Evolutionary conservation across 2,329 filamentous ascomycete species (phyloP).

Genomic region (Dryadomyces quercivorus): DNA sequence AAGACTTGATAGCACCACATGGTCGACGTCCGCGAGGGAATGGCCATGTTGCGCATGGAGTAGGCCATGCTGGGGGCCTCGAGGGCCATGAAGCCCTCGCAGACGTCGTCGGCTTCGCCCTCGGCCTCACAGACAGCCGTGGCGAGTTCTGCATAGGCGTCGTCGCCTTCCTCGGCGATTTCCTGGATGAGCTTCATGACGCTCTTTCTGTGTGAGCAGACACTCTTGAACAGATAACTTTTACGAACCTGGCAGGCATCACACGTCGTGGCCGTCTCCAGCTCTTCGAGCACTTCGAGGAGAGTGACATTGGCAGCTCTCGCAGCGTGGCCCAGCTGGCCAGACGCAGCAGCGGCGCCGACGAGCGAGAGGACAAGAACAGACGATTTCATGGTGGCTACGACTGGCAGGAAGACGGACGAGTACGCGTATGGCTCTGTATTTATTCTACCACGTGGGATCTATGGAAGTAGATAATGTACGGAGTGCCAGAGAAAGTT

Average conservation of each 20-base stretch:
- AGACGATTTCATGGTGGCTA: too few species aligned
- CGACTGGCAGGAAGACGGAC: too few species aligned
- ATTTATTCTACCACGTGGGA: too few species aligned
- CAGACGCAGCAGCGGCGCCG: too few species aligned
- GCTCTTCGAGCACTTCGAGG: not conserved
- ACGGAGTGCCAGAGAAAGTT: too few species aligned
- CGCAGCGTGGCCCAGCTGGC: too few species aligned
- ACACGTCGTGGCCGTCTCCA: not conserved
- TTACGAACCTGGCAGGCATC: not conserved
- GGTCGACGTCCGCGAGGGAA: slow-evolving; percentile 36
- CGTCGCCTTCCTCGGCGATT: slow-evolving; percentile 21
- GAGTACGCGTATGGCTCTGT: too few species aligned
- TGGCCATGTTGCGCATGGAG: slow-evolving; percentile 30
- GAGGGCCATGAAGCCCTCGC: slow-evolving; percentile 34
- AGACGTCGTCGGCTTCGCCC: slow-evolving; percentile 42
- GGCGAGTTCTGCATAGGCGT: slow-evolving; percentile 16
- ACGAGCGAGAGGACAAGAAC: too few species aligned
- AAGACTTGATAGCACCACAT: slow-evolving; percentile 40
- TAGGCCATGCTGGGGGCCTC: slow-evolving; percentile 42
- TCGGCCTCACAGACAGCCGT: slow-evolving; percentile 1
- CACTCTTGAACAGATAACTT: not conserved
- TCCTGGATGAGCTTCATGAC: slow-evolving; percentile 23
- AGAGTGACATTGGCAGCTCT: not conserved
- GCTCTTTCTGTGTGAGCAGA: not conserved
- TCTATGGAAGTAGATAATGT: too few species aligned